Conservation (phyloP, 169 alveolate genomes). For the Amoebophrya sp. region DNA sequence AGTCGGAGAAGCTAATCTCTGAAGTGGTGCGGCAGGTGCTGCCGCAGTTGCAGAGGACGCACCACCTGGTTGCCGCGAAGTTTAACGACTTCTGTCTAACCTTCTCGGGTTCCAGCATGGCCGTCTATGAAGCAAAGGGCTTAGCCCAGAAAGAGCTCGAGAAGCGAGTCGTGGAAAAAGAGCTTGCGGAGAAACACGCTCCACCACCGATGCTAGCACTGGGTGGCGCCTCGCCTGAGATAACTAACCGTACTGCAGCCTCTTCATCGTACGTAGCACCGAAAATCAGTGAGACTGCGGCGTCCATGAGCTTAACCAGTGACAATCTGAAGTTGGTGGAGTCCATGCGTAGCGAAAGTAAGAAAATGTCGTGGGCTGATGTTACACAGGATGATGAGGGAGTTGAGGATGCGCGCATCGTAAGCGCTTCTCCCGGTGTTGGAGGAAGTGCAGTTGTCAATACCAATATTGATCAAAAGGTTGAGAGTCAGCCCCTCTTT, state of each 20-base stretch:
- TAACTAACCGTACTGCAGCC: not conserved
- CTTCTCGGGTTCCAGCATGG: not conserved
- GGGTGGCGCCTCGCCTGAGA: too few relatives aligned
- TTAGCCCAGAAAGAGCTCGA: not conserved
- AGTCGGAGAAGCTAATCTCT: not conserved
- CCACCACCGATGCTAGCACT: too few relatives aligned
- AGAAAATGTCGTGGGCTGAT: too few relatives aligned
- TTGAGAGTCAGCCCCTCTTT: too few relatives aligned
- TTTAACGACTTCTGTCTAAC: not conserved
- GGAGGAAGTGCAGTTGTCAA: too few relatives aligned
- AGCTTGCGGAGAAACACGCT: too few relatives aligned
- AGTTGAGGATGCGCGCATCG: too few relatives aligned
- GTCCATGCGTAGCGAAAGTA: too few relatives aligned
- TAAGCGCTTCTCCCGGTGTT: too few relatives aligned
- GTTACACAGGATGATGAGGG: too few relatives aligned
- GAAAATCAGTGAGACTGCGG: not conserved
- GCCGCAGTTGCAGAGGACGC: not conserved
- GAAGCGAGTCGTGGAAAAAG: not conserved
- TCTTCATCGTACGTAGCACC: too few relatives aligned
- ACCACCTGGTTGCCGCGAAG: not conserved
- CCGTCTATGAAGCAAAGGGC: not conserved
- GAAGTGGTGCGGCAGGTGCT: not conserved
- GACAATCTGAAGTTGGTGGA: not conserved
- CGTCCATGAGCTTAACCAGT: not conserved
- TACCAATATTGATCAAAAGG: too few relatives aligned